Base-by-base conservation (phyloP, 163 green algal species). In the Scenedesmus sp. region DNA sequence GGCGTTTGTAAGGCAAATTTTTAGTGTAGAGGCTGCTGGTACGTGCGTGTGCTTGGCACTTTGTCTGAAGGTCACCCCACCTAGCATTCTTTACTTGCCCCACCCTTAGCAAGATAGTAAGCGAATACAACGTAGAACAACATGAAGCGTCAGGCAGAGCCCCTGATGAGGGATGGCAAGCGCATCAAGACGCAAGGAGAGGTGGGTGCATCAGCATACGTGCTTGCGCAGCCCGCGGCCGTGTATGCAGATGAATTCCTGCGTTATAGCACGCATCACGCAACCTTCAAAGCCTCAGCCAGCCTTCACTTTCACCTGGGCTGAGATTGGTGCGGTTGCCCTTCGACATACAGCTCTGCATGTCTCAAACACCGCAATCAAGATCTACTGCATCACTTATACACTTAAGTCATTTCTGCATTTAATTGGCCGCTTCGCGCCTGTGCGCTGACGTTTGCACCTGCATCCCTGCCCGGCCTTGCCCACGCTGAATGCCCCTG, bases 311-410 rank as follows among this genome's bases (percentile, higher is more conserved):
- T n/a, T 33, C 5, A 83, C 37, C 73, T 76, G 37, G 30, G 30
- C 30, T 76, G 65, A 40, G 65, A 76, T 76, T 76, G 65, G 65
- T 76, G 65, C 65, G 65, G 65, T 76, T 76, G 65, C 65, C 65
- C 65, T 76, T 76, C 65, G 65, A 76, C 65, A 76, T 30, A 40
- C 9, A 40, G 30, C 30, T 30, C 37, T 76, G 65, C 65, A 18
- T 76, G 65, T 76, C 6, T 76, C 65, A 40, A 5, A 20, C 30
- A 76, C 65, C 65, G 30, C 65, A 37, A n/a, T 40, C 65, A 76
- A 76, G 65, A 76, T 76, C 65, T 10, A 40, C 4, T 76, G 65
- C 65, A 40, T 20, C 16, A 22, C 20, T 40, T 3, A 3, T 40
- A 7, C 65, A 20, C 4, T 3, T n/a, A 5, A 6, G 20, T n/a